Conservation (phyloP, 306 rosid species). For the Cajanus cajan region DNA sequence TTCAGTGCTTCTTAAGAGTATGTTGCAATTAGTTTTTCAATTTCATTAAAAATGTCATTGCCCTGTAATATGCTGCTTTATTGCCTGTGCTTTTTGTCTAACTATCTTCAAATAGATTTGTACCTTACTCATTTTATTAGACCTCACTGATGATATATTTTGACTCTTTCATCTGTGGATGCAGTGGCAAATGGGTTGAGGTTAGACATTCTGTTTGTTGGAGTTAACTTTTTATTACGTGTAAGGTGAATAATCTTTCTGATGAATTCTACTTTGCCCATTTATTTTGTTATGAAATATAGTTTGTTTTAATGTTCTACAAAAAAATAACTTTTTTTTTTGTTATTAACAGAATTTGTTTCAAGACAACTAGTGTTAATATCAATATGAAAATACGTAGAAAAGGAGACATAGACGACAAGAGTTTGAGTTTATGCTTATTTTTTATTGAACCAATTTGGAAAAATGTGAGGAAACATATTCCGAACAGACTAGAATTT, state of each 20-base stretch:
- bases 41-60: background rate
- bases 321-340: background rate
- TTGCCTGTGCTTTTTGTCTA: background rate
- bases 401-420: background rate
- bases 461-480: background rate
- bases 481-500: background rate
- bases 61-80: constrained; percentile 14
- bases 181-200: constrained; percentile 94
- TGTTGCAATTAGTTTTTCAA: background rate
- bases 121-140: background rate
- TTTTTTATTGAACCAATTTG: constrained; percentile 1
- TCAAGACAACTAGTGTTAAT: background rate
- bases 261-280: constrained; percentile 2
- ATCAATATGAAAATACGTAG: background rate
- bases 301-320: background rate
- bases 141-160: constrained; percentile 23
- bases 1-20: background rate
- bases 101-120: constrained; percentile 20
- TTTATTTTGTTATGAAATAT: background rate
- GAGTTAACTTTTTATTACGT: constrained; percentile 34
- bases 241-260: constrained; percentile 40
- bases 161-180: constrained; percentile 38
- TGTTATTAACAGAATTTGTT: background rate
- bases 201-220: constrained; percentile 21
- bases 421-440: background rate